A percentile compares a stretch with the other conserved stretches of the same genome.
Conservation (phyloP, 164 flowering plant species). For the Nymphaea thermarum region DNA sequence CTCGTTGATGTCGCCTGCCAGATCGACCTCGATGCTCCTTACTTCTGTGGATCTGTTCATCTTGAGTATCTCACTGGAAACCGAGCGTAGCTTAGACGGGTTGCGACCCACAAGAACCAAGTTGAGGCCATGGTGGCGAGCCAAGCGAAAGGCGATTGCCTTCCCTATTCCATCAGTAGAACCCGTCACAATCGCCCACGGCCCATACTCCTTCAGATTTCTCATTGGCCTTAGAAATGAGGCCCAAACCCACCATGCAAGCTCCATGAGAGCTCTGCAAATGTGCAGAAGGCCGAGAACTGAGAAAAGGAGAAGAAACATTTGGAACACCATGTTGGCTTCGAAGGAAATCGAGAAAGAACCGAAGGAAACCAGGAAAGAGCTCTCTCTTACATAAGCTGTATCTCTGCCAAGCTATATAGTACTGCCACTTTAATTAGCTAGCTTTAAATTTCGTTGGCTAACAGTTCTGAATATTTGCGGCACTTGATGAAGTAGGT, state of each 20-base stretch:
- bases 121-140: slow-evolving; percentile 31
- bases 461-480: too few species aligned
- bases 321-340: too few species aligned
- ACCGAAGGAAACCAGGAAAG: too few species aligned
- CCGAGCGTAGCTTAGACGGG: slow-evolving; percentile 22
- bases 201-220: slow-evolving; percentile 30
- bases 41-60: slow-evolving; percentile 5
- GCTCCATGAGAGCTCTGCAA: too few species aligned
- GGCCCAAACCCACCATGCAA: slow-evolving; percentile 10
- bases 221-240: slow-evolving; percentile 28
- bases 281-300: too few species aligned
- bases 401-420: too few species aligned
- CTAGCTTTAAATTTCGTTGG: too few species aligned
- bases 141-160: slow-evolving; percentile 35
- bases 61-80: slow-evolving; percentile 11
- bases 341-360: too few species aligned
- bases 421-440: too few species aligned
- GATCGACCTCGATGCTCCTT: slow-evolving; percentile 21
- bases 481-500: too few species aligned
- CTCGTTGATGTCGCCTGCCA: slow-evolving; percentile 16
- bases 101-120: slow-evolving; percentile 36
- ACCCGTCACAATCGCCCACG: slow-evolving; percentile 52
- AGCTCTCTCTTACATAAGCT: too few species aligned
- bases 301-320: too few species aligned
- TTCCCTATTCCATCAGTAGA: slow-evolving; percentile 44